phyloP scores from a whole-genome alignment of 805 yeast genomes.

The Monosporozyma yasuniensis region DNA sequence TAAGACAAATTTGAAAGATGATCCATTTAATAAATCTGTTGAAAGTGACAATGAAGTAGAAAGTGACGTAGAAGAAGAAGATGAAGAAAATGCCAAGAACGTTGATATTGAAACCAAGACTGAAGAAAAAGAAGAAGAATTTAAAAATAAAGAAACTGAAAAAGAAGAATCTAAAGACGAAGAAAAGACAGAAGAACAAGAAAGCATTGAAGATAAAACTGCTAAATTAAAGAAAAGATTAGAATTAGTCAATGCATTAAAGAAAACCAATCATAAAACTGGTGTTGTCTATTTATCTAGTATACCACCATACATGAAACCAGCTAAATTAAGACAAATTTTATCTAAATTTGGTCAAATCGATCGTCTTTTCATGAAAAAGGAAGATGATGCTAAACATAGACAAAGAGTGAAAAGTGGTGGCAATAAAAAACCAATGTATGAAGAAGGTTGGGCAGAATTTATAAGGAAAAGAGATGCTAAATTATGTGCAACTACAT shows the following conservation, averaged over 20 bases:
- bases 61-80: constrained; percentile 6
- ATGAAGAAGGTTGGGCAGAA: constrained; percentile 96
- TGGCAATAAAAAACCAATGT: constrained; percentile 83
- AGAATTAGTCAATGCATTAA: constrained; percentile 36
- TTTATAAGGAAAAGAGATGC: constrained; percentile 78
- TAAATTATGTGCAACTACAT: constrained; percentile 72
- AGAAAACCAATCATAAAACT: constrained; percentile 51
- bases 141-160: too few relatives aligned
- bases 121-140: too few relatives aligned
- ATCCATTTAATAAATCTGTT: constrained; percentile 5
- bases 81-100: constrained; percentile 13
- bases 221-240: constrained; percentile 39
- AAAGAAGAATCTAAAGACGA: constrained; percentile 3
- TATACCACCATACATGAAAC: constrained; percentile 96
- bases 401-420: constrained; percentile 70
- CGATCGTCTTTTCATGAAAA: constrained; percentile 80
- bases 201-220: constrained; percentile 15
- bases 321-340: constrained; percentile 77
- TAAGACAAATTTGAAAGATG: constrained; percentile 9
- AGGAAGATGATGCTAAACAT: constrained; percentile 63
- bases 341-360: constrained; percentile 75
- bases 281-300: constrained; percentile 91
- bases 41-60: constrained; percentile 21
- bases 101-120: constrained; percentile 4
- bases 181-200: constrained; percentile 11